Evolutionary conservation across 108 stramenopile species (phyloP).

Genomic region (Skeletonema grethae): DNA sequence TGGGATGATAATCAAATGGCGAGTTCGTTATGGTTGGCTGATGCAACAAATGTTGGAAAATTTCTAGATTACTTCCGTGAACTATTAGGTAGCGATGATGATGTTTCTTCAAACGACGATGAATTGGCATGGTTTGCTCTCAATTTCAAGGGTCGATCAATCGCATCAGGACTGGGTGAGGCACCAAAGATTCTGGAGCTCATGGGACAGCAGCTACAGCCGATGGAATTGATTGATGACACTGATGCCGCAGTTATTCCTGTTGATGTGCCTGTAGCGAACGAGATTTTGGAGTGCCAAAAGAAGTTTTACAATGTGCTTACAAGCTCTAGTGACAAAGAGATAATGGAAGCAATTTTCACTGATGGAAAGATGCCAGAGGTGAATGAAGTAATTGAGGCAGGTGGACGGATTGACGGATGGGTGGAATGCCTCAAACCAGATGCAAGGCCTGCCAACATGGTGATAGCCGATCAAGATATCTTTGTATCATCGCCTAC

Average conservation of each 20-base stretch:
- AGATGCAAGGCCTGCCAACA: slow-evolving; percentile 69
- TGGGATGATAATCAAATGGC: slow-evolving; percentile 30
- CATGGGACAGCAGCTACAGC: slow-evolving; percentile 72
- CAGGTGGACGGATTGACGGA: slow-evolving; percentile 72
- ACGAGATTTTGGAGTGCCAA: slow-evolving; percentile 42
- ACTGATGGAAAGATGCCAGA: slow-evolving; percentile 11
- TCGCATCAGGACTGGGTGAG: slow-evolving; percentile 71
- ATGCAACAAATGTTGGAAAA: slow-evolving; percentile 24
- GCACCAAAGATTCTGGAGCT: slow-evolving; percentile 62
- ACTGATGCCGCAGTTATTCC: slow-evolving; percentile 29
- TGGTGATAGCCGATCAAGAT: slow-evolving; percentile 71
- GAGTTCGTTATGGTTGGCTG: slow-evolving; percentile 58
- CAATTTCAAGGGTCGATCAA: slow-evolving; percentile 69
- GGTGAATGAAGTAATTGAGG: slow-evolving; percentile 63
- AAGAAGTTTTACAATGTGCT: slow-evolving; percentile 65
- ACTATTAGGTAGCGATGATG: slow-evolving; percentile 29
- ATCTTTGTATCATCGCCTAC: slow-evolving; percentile 55
- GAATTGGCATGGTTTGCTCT: slow-evolving; percentile 82
- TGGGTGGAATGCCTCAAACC: slow-evolving; percentile 72
- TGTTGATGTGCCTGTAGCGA: slow-evolving; percentile 10
- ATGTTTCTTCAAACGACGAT: neutral
- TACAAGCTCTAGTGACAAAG: slow-evolving; percentile 43
- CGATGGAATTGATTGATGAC: slow-evolving; percentile 61
- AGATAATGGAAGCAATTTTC: slow-evolving; percentile 29
- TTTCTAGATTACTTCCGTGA: slow-evolving; percentile 69